Evolutionary conservation across 2,329 filamentous ascomycete species (phyloP), one percentile per base, ranked within the genome.

Genomic region (Venturia carpophila): DNA sequence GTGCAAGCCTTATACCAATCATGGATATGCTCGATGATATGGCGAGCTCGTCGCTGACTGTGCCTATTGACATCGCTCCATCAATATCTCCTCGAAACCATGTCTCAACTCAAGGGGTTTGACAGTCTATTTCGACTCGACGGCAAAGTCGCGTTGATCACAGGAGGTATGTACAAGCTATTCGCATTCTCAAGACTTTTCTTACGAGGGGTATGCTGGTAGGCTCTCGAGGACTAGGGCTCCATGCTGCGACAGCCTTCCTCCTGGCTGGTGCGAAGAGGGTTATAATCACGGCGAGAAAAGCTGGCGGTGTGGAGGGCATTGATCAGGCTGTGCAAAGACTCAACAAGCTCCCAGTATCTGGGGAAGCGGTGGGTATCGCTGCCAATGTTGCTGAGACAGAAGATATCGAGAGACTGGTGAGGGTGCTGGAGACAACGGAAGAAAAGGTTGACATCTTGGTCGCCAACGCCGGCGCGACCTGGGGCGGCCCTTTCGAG

Each of bases 141-240:
- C 27, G 74, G 73, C 67, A 75, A 76, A 65, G 70, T 75, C 10
- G 74, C 73, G 41, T 67, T 76, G n/a, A 70, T 76, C 5, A 75
- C 74, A 41, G 72, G 74, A 66, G 73, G 73, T 73, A 66, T 62
- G 68, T 47, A 19, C 42, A 17, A n/a, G n/a, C 60, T 39, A 15
- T 7, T 41, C 17, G 47, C 41, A 27, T 24, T 56, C n/a, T n/a
- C 49, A 17, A 37, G 47, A 13, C 45, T 24, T 37, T 15, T 11
- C 52, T 58, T 5, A 58, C 27, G 19, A 34, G 21, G 3, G 5
- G 9, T 47, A n/a, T 17, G 15, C 24, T 24, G n/a, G 17, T 55
- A 78, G 77, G 77, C 34, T 77, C 75, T 1, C 70, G 75, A 69
- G 75, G 75, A 1, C 69, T 77, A 24, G 75, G 75, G 19, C 72